These are phyloP conservation scores for Psilocybe subaeruginosa DNA, from an alignment of 768 basidiomycete genomes.

Conservation along the genomic window DNA sequence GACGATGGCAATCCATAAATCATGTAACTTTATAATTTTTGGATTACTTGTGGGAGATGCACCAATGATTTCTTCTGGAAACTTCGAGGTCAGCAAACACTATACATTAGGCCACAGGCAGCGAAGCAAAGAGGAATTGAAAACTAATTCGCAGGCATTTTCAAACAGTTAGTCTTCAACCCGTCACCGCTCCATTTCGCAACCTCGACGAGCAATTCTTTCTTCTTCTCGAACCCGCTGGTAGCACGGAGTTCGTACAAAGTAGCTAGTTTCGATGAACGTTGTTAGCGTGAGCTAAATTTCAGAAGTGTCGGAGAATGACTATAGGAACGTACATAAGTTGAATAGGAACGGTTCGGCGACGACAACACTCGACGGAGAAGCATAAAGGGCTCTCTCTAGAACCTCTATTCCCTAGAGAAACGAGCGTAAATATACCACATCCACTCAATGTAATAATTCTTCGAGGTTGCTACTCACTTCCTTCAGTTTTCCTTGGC, in stretches of 20 bases:
- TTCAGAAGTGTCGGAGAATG: not conserved
- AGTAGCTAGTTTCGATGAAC: slow-evolving; percentile 57
- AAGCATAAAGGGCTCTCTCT: slow-evolving; percentile 60
- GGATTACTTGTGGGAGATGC: too few species aligned
- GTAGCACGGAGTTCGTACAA: slow-evolving; percentile 81
- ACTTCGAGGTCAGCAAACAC: too few species aligned
- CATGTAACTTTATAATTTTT: too few species aligned
- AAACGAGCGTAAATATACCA: not conserved
- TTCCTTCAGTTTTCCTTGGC: slow-evolving; percentile 74
- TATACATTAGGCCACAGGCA: too few species aligned
- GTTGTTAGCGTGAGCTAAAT: not conserved
- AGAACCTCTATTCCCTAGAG: slow-evolving; percentile 69
- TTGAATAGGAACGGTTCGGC: slow-evolving; percentile 89
- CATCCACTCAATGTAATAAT: not conserved
- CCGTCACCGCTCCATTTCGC: slow-evolving; percentile 90
- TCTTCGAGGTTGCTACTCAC: slow-evolving; percentile 35
- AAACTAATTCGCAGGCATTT: slow-evolving; percentile 64
- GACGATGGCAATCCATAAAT: too few species aligned
- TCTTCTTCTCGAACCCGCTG: slow-evolving; percentile 75
- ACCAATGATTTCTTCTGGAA: too few species aligned
- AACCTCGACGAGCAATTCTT: slow-evolving; percentile 71
- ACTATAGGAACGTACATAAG: slow-evolving; percentile 54
- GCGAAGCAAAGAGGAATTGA: too few species aligned
- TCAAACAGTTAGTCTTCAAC: slow-evolving; percentile 72
- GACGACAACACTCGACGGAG: slow-evolving; percentile 72